Evolutionary conservation across 2,329 filamentous ascomycete genomes (phyloP).

Genomic region (Diplocarpon rosae): DNA sequence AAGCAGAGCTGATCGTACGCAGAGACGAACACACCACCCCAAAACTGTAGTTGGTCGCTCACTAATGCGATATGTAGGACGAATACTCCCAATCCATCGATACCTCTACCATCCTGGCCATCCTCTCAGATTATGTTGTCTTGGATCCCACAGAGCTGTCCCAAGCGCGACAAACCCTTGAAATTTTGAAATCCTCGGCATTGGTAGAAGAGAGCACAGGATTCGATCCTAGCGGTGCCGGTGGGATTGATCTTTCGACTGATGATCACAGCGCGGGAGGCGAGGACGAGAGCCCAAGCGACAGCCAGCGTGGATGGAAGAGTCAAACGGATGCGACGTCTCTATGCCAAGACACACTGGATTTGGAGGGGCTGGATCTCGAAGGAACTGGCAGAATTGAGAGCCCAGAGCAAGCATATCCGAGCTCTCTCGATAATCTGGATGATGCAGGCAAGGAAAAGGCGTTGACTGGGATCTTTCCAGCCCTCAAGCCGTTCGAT

Average conservation of each 20-base stretch:
- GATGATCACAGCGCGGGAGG: constrained; percentile 8
- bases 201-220: constrained; percentile 57
- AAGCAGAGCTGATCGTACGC: constrained; percentile 11
- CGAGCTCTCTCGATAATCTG: constrained; percentile 29
- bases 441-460: constrained; percentile 51
- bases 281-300: constrained; percentile 17
- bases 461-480: constrained; percentile 61
- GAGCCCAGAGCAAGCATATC: constrained; percentile 8
- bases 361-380: constrained; percentile 19
- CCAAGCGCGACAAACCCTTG: constrained; percentile 47
- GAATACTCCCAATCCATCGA: constrained; percentile 69
- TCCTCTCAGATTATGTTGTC: constrained; percentile 64
- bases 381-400: constrained; percentile 38
- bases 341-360: constrained; percentile 17
- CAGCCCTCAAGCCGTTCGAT: constrained; percentile 52
- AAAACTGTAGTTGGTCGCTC: too few species aligned
- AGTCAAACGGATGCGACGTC: constrained; percentile 25
- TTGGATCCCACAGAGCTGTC: constrained; percentile 38
- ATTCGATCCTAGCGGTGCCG: constrained; percentile 69
- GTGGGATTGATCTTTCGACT: constrained; percentile 30
- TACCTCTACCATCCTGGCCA: constrained; percentile 63
- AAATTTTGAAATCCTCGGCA: constrained; percentile 54
- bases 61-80: constrained; percentile 29
- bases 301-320: constrained; percentile 18
- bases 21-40: too few species aligned